Evolutionary conservation across 495 filamentous ascomycete species (phyloP), one percentile per base, ranked within the genome.

Genomic region (Trichoderma parareesei): DNA sequence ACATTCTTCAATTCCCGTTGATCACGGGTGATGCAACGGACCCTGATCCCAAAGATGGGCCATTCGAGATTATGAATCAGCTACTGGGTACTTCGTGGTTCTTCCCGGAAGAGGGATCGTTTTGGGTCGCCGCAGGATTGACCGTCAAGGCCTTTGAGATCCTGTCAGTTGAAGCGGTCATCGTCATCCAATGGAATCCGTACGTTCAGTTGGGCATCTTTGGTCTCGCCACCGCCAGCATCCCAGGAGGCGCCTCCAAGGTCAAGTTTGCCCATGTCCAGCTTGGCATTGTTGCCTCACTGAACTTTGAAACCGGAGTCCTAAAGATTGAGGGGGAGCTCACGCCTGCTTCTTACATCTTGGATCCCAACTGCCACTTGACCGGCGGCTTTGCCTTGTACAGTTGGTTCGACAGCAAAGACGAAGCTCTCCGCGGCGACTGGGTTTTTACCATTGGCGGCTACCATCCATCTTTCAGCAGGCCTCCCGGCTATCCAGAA

Each of bases 371-470:
- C 41, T 43, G 41, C 41, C 7, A 13, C 41, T 13, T 43, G 41
- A 43, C 41, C 1, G 41, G 41, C 13, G 41, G 41, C 1, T 43
- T 43, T 43, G 41, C 41, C 13, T 13, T 43, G 13, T 43, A 43
- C 2, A 9, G 13, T 13, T 43, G 41, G 41, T 43, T 43, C 41
- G 13, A 43, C 41, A 13, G 13, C 41, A 43, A 43, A 43, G 41
- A 9, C 8, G 8, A 8, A 43, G 41, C 7, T 8, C 41, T 8
- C 41, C 7, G 41, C 14, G 83, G 82, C 8, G 77, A 85, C 65
- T 84, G 71, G 65, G 82, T 84, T 11, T 82, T 85, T 65, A 78
- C 78, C 8, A 64, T 84, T 9, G 82, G 83, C 16, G 82, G 82
- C 8, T 84, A 80, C 66, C 78, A 84, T 69, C 72, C 27, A 0